These are phyloP conservation scores for Boletus sensibilis DNA, from an alignment of 768 basidiomycete genomes.

Conservation along the genomic window DNA sequence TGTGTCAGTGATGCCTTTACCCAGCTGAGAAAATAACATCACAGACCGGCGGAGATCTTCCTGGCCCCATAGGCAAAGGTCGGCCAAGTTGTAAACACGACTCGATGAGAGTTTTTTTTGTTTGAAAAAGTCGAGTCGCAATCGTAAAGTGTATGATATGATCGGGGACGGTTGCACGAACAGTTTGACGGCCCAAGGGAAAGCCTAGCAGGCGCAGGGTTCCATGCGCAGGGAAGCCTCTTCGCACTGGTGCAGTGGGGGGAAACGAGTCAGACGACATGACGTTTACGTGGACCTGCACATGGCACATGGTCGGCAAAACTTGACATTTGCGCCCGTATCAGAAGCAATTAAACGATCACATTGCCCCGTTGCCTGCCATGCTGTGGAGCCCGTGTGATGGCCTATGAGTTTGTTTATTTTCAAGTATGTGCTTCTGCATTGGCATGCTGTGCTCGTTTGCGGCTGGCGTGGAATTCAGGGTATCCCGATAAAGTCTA, in stretches of 20 bases:
- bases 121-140: background rate
- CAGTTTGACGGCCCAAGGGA: conserved; percentile 1
- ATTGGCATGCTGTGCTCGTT: conserved; percentile 25
- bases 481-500: conserved; percentile 9
- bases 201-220: conserved; percentile 3
- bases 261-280: background rate
- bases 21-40: background rate
- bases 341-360: background rate
- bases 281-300: background rate
- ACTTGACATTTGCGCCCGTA: background rate
- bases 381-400: conserved; percentile 23
- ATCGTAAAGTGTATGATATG: background rate
- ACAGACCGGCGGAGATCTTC: conserved; percentile 1
- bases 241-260: background rate
- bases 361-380: conserved; percentile 9
- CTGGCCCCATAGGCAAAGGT: background rate
- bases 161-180: background rate
- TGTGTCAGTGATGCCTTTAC: too few species aligned
- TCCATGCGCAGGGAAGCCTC: background rate
- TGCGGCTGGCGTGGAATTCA: conserved; percentile 11
- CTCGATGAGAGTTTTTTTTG: background rate
- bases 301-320: conserved; percentile 7
- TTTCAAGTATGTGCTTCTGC: conserved; percentile 3
- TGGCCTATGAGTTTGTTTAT: conserved; percentile 18
- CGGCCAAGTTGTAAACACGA: background rate